These are phyloP conservation scores for Rhynchospora pubera DNA, from an alignment of 176 grass and related monocot genomes.

Conservation along the genomic window DNA sequence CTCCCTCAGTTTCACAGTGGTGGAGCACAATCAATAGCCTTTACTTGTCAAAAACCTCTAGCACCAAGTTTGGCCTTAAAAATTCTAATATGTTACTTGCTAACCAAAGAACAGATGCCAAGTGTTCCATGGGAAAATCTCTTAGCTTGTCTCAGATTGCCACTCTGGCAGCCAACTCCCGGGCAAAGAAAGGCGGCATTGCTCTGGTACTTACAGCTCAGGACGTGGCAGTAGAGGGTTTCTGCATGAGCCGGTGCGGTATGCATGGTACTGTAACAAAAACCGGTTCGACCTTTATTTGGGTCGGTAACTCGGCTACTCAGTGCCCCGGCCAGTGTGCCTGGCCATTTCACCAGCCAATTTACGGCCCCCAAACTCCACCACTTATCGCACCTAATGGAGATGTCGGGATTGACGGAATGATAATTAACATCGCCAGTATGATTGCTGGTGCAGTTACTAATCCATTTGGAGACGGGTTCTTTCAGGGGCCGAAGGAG, in stretches of 20 bases:
- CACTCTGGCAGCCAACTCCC: not conserved
- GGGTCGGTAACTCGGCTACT: conserved; percentile 30
- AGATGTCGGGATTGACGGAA: conserved; percentile 22
- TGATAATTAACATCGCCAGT: conserved; percentile 27
- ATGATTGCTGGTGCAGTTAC: conserved; percentile 29
- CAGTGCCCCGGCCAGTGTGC: conserved; percentile 30
- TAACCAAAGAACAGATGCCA: not conserved
- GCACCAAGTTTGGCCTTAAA: not conserved
- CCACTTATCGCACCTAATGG: conserved; percentile 24
- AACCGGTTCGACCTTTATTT: conserved; percentile 16
- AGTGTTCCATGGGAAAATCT: conserved; percentile 17
- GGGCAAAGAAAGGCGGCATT: not conserved
- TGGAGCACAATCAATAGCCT: conserved; percentile 13
- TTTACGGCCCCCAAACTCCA: conserved; percentile 29
- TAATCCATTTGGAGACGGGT: conserved; percentile 26
- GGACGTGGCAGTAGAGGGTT: conserved; percentile 25
- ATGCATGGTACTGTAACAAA: not conserved
- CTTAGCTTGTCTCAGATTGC: conserved; percentile 14
- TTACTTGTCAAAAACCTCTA: conserved; percentile 22
- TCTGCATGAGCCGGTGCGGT: conserved; percentile 27
- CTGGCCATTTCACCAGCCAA: conserved; percentile 29
- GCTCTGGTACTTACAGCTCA: conserved; percentile 10
- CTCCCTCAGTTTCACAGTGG: conserved; percentile 22
- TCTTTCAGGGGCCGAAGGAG: conserved; percentile 27
- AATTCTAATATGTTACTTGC: not conserved